Conservation (phyloP, 768 basidiomycete species). For the Tricholoma hemisulphureum region DNA sequence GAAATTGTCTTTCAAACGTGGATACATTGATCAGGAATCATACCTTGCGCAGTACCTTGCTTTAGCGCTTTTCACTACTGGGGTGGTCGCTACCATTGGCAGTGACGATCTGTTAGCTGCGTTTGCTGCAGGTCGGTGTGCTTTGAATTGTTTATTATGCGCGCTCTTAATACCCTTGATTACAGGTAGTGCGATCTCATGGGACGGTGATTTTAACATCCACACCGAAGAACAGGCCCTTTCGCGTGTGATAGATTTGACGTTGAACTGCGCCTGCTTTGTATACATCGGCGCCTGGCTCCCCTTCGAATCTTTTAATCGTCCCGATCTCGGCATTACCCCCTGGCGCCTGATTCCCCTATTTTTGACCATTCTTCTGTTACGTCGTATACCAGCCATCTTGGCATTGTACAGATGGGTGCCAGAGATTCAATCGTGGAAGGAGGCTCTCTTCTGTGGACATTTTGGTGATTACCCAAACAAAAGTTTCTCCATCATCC, state of each 20-base stretch:
- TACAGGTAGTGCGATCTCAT: conserved; percentile 62
- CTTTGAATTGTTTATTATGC: background rate
- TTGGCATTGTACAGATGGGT: conserved; percentile 77
- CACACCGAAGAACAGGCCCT: conserved; percentile 86
- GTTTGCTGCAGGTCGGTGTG: conserved; percentile 68
- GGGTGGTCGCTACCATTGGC: conserved; percentile 74
- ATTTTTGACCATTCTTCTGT: conserved; percentile 61
- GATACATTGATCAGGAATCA: conserved; percentile 77
- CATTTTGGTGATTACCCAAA: conserved; percentile 69
- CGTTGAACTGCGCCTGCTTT: conserved; percentile 80
- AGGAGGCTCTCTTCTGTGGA: conserved; percentile 86
- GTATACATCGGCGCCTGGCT: conserved; percentile 89
- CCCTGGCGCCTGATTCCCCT: conserved; percentile 74
- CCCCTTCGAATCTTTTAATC: conserved; percentile 59
- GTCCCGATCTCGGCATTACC: conserved; percentile 54
- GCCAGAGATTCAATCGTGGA: conserved; percentile 82
- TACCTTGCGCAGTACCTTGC: conserved; percentile 84
- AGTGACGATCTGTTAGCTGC: conserved; percentile 88
- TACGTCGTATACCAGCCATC: conserved; percentile 81
- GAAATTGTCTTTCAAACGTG: conserved; percentile 60
- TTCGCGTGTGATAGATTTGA: conserved; percentile 85
- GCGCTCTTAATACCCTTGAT: background rate
- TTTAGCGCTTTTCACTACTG: conserved; percentile 69
- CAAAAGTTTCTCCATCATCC: background rate
- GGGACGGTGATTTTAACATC: conserved; percentile 82